Evolutionary conservation across 768 basidiomycete species (phyloP), one percentile per base, ranked within the genome.

Genomic region (Myochromella boudieri): DNA sequence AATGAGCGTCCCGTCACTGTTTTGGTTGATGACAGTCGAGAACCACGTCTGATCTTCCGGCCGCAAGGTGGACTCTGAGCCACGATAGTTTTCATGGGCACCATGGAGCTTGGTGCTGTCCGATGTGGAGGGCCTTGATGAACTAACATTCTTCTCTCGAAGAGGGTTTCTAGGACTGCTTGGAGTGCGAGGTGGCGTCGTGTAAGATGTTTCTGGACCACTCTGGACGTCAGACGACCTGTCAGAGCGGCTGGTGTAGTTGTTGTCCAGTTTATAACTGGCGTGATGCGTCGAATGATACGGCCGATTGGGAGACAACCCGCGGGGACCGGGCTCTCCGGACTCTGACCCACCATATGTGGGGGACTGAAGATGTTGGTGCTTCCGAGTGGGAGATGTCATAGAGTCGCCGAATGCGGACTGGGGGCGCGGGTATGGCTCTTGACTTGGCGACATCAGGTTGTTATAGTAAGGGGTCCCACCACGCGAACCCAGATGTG

Each of bases 151-250:
- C 50, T 61, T 65, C 24, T 72, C 60, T 28, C 68, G 67, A 11
- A 69, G 66, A 6, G 75, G 77, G 42, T 75, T 76, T 33, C 66
- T 65, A 32, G 78, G 74, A 51, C 76, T 82, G 43, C 78, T 69
- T 9, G 86, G 86, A 37, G 85, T 87, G 28, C 77, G 78, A 38
- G 84, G 82, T 21, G 85, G 81, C 2, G 70, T 67, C 5, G 69
- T 64, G 27, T 65, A 68, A 12, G 69, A 66, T 5, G 70, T 69
- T 48, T 82, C 79, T 21, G 71, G 62, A 8, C 67, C 67, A 46
- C 65, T 68, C 45, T 67, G 68, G 31, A 58, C 59, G 43, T 69
- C 70, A 18, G 67, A 62, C 11, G 66, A 68, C 26, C 62, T 62
- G 48, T 70, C 66, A 6, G 65, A 66, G 33, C 63, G 65, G 34